phyloP scores from a whole-genome alignment of 2,329 filamentous ascomycete genomes.

The Polychaeton citri region DNA sequence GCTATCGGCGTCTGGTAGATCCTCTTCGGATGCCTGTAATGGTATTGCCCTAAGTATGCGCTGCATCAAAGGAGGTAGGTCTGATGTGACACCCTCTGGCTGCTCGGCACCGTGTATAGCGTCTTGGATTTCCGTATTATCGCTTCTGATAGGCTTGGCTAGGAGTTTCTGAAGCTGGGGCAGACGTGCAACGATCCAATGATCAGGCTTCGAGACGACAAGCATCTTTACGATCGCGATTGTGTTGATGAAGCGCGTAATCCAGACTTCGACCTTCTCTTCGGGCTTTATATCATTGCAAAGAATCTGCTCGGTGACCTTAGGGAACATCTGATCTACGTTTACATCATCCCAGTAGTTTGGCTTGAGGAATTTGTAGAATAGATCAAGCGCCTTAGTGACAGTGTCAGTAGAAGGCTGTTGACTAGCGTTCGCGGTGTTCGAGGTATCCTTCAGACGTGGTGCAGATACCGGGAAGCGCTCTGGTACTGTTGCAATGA shows the following conservation, averaged over 20 bases:
- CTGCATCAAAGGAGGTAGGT: constrained; percentile 60
- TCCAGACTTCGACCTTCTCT: constrained; percentile 53
- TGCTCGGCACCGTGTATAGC: constrained; percentile 67
- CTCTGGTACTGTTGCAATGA: constrained; percentile 82
- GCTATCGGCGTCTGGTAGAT: constrained; percentile 52
- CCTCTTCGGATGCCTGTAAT: constrained; percentile 60
- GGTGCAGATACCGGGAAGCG: constrained; percentile 59
- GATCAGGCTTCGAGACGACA: constrained; percentile 72
- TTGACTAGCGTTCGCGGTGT: constrained; percentile 37
- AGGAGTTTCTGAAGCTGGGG: constrained; percentile 70
- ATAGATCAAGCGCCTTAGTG: constrained; percentile 67
- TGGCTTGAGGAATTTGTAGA: constrained; percentile 73
- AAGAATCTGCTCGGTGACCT: constrained; percentile 75
- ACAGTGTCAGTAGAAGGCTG: constrained; percentile 58
- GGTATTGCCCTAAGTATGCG: constrained; percentile 83
- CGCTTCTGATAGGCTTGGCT: constrained; percentile 77
- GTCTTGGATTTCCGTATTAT: constrained; percentile 86
- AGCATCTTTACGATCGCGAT: constrained; percentile 85
- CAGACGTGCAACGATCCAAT: constrained; percentile 77
- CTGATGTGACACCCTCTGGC: constrained; percentile 47
- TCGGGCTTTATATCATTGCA: constrained; percentile 51
- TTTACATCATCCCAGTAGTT: constrained; percentile 87
- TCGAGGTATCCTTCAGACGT: constrained; percentile 41
- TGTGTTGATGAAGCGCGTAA: constrained; percentile 83
- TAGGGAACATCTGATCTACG: constrained; percentile 69